Evolutionary conservation across 768 basidiomycete genomes (phyloP), one percentile per base, ranked within the genome.

Genomic region (Sarcomyxa edulis): DNA sequence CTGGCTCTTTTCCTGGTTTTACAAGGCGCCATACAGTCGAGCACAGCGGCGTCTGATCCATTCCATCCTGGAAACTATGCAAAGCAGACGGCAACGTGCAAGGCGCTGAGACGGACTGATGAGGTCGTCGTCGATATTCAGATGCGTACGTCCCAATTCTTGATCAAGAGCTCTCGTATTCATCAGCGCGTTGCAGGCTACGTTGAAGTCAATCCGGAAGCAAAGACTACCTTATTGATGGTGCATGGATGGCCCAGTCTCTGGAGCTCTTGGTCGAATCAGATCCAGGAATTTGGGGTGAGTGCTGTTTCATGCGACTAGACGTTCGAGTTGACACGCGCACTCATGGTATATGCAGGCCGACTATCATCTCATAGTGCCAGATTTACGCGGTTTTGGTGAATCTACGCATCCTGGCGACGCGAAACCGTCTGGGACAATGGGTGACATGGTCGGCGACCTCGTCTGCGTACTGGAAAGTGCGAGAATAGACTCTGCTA

Each of bases 211-310:
- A 84, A 85, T 44, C 67, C 77, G 7, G 45, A 41, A 0, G 74
- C 74, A 3, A 55, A 69, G 19, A 64, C 57, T 10, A 73, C 78
- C 0, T 58, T 87, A 3, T 33, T 88, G 21, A 69, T 88, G 68
- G 76, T 87, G 0, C 85, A 88, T 48, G 85, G 85, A 3, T 88
- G 85, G 85, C 85, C 85, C 1, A 71, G 78, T 46, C 54, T 86
- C 3, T 88, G 85, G 85, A 80, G 76, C 38, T 73, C 71, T 14
- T 88, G 84, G 85, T 69, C 77, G 24, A 71, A 70, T 22, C 85
- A 88, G 51, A 84, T 88, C 12, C 60, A 74, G 35, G 71, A 75
- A 43, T 80, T 87, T 54, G 56, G 78, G 62, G 84, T 73, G 46
- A 22, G 52, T 44, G 12, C 2, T 6, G 2, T 14, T 7, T 27